Base-by-base conservation (phyloP, 352 stramenopile genomes). In the Phytopythium vexans region DNA sequence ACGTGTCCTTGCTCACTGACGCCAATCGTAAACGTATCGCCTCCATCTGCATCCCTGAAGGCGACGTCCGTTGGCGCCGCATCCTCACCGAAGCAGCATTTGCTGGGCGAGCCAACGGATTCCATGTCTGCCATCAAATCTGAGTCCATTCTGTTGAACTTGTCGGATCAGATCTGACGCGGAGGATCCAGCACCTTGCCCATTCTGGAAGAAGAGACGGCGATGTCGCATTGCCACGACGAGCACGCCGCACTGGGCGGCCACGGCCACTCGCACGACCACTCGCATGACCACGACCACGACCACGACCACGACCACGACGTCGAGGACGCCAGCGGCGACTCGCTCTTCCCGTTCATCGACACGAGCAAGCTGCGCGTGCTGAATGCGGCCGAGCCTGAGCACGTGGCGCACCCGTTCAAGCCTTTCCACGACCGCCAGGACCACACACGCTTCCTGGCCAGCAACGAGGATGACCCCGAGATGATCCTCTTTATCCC, bases 321-420 rank as follows among this genome's bases (percentile, higher is more conserved):
- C 21, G 62, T 86, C 15, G 77, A 92, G 49, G 74, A 93, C 44
- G 68, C 77, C 12, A 73, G 82, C 14, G 85, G 85, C 15, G 82
- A 92, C 51, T 92, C 85, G 41, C 72, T 94, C 52, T 94, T 80
- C 62, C 78, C 68, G 9, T 94, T 76, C 75, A 87, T 94, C 44
- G 85, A 94, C 66, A 93, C 82, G 15, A 94, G 78, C 71, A 94
- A 94, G 58, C 60, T 94, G 46, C 77, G 82, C 27, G 82, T 82
- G 64, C 72, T 92, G 35, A 94, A 94, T 48, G 82, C 78, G 31
- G 55, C 76, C 38, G 78, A 92, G 32, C 80, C 80, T 14, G 50
- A 63, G n/a, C 65, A 76, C 27, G 77, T 73, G 32, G 58, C 70
- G 35, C 65, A 92, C 57, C 85, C 85, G 32, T 93, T 95, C 74